Conservation (phyloP, 768 basidiomycete genomes). For the Dictyophora rubrovolvata region DNA sequence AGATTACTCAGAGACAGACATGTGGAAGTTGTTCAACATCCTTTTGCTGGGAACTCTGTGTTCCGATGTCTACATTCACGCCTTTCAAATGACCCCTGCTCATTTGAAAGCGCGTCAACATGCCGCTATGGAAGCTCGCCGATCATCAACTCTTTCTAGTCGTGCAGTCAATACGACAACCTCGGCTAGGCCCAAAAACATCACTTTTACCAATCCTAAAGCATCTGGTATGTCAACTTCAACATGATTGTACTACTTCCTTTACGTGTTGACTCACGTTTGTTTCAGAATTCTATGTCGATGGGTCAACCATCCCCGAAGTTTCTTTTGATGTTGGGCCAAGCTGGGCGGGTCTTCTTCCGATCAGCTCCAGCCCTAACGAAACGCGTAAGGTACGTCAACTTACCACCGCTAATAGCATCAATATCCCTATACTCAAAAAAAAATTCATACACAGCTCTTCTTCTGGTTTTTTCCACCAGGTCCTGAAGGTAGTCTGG, state of each 20-base stretch:
- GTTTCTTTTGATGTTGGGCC: slow-evolving; percentile 68
- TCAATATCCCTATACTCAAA: background rate
- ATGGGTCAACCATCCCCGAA: slow-evolving; percentile 54
- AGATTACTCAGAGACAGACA: background rate
- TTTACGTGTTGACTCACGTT: background rate
- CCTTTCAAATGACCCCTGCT: slow-evolving; percentile 2
- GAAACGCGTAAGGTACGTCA: slow-evolving; percentile 62
- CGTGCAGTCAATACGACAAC: background rate
- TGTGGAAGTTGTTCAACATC: background rate
- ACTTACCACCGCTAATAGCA: background rate
- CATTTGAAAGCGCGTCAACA: slow-evolving; percentile 7
- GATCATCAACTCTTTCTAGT: background rate
- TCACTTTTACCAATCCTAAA: slow-evolving; percentile 59
- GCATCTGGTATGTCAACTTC: slow-evolving; percentile 51
- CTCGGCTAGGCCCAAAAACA: slow-evolving; percentile 36
- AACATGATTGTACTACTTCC: background rate
- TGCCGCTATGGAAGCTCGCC: background rate
- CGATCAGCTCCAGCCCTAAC: slow-evolving; percentile 47
- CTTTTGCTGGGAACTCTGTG: background rate
- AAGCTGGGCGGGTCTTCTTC: slow-evolving; percentile 65
- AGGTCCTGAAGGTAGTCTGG: slow-evolving; percentile 56
- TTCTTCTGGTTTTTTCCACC: slow-evolving; percentile 85
- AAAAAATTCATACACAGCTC: slow-evolving; percentile 40
- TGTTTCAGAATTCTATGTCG: slow-evolving; percentile 53
- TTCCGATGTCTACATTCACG: background rate